phyloP scores from a whole-genome alignment of 495 filamentous ascomycete genomes.

The Hyaloscypha hepaticicola region DNA sequence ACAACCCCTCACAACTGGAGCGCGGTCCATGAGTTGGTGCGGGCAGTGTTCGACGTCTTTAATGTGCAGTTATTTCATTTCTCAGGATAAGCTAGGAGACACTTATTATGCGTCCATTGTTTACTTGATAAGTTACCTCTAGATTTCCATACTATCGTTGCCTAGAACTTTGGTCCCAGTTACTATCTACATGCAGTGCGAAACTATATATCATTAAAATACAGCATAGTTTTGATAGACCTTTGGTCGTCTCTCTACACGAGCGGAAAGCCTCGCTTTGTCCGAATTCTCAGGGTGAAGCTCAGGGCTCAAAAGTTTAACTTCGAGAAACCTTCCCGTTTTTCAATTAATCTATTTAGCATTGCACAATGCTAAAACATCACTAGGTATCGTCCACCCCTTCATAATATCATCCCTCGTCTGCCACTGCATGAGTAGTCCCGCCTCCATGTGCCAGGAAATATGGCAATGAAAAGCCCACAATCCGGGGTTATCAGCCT shows the following conservation, averaged over 20 bases:
- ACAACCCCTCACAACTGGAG: no score
- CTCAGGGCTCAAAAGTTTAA: neutral
- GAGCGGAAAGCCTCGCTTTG: neutral
- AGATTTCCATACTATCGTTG: neutral
- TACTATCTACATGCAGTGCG: neutral
- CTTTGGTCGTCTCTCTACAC: neutral
- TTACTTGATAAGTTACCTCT: neutral
- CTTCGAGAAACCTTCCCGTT: neutral
- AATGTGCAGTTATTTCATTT: no score
- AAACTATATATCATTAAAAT: neutral
- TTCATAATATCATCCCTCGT: conserved; percentile 42
- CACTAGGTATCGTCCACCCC: conserved; percentile 42
- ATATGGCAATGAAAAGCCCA: conserved; percentile 84
- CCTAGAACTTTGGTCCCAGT: neutral
- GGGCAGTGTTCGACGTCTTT: no score
- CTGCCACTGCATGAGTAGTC: conserved; percentile 61
- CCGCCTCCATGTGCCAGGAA: conserved; percentile 76
- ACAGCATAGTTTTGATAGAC: neutral
- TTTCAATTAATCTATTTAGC: conserved; percentile 13
- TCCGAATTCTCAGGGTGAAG: neutral
- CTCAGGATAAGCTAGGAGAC: no score
- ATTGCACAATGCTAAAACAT: conserved; percentile 37
- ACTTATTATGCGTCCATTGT: neutral
- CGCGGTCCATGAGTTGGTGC: no score
- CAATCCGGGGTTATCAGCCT: conserved; percentile 70